phyloP scores from a whole-genome alignment of 495 filamentous ascomycete species.

The Trichoderma asperelloides region DNA sequence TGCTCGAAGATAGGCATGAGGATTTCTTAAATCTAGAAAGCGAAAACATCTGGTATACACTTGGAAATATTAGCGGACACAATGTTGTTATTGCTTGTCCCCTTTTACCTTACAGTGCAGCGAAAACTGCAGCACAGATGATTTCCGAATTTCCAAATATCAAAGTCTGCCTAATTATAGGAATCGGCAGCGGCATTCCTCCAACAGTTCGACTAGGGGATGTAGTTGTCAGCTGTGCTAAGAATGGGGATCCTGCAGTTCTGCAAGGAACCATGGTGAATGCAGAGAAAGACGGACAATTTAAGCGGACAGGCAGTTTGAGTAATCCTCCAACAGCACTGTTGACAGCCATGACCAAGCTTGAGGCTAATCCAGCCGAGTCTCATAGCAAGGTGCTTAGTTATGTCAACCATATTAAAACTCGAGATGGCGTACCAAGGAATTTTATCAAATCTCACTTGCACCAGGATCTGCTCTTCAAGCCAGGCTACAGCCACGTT shows the following conservation, averaged over 20 bases:
- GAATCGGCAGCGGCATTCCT: slow-evolving; percentile 33
- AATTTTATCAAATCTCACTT: slow-evolving; percentile 23
- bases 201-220: slow-evolving; percentile 28
- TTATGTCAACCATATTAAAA: slow-evolving; percentile 18
- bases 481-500: too few species aligned
- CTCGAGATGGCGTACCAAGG: slow-evolving; percentile 8
- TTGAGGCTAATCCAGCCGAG: slow-evolving; percentile 15
- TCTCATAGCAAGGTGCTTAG: slow-evolving; percentile 16
- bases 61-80: slow-evolving; percentile 24
- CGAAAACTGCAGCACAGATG: slow-evolving; percentile 23
- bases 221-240: slow-evolving; percentile 29
- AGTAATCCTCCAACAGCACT: slow-evolving; percentile 12
- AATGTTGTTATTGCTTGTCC: slow-evolving; percentile 37
- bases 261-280: slow-evolving; percentile 36
- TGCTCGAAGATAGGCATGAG: neutral
- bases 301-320: slow-evolving; percentile 30
- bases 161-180: slow-evolving; percentile 32
- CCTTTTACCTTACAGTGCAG: slow-evolving; percentile 28
- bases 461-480: slow-evolving; percentile 14
- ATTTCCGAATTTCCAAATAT: slow-evolving; percentile 25
- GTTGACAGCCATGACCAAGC: slow-evolving; percentile 16
- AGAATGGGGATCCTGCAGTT: slow-evolving; percentile 19
- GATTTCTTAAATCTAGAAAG: neutral
- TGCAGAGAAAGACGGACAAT: slow-evolving; percentile 16
- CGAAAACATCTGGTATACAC: slow-evolving; percentile 18